These are phyloP conservation scores for Aspergillus costaricaensis DNA, from an alignment of 2,329 filamentous ascomycete species.

Conservation along the genomic window DNA sequence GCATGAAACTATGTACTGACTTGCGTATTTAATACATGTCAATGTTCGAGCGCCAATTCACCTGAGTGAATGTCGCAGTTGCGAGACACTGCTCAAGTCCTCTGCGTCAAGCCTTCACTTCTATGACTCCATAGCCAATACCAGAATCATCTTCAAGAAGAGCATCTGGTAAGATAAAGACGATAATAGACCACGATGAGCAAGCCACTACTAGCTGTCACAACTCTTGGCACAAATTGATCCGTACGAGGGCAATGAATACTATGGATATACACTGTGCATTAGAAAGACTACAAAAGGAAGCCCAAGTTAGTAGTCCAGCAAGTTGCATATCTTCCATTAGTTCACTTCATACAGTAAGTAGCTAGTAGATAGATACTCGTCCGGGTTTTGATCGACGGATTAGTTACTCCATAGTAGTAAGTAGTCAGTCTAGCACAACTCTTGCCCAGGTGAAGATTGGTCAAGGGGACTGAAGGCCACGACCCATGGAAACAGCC, in stretches of 20 bases:
- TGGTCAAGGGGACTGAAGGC: background rate
- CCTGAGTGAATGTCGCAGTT: background rate
- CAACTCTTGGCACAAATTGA: background rate
- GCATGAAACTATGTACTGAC: background rate
- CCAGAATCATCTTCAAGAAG: background rate
- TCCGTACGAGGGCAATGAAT: too few species aligned
- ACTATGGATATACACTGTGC: background rate
- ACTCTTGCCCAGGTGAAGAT: background rate
- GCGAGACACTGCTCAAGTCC: background rate
- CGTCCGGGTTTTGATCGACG: background rate
- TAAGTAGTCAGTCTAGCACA: background rate
- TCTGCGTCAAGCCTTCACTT: background rate
- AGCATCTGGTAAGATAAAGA: background rate
- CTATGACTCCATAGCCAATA: background rate
- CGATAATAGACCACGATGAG: background rate
- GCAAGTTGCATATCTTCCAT: background rate
- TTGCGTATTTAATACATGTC: background rate
- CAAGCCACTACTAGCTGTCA: background rate
- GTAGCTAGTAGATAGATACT: background rate
- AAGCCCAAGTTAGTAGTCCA: background rate
- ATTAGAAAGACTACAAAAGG: background rate
- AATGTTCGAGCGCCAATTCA: background rate
- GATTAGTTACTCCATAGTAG: too few species aligned
- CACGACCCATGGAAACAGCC: background rate
- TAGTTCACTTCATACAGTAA: too few species aligned